Evolutionary conservation across 1,139 yeast species (phyloP).

Genomic region (Hanseniaspora gamundiae): DNA sequence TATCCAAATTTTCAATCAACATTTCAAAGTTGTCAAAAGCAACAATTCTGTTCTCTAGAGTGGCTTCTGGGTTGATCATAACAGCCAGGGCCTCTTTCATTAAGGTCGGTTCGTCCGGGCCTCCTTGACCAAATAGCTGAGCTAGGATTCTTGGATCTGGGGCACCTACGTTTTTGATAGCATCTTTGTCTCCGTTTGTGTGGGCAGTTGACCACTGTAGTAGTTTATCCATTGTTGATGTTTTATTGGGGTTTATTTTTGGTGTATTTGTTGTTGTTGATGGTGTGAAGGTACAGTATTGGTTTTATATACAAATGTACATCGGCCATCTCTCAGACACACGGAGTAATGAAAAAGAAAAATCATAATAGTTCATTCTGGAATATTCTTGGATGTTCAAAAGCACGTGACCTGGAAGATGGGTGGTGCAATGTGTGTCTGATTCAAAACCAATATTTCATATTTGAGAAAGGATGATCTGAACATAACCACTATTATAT

Average conservation of each 20-base stretch:
- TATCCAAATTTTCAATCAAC: slow-evolving; percentile 87
- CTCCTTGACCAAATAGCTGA: slow-evolving; percentile 60
- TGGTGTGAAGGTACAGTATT: too few relatives aligned
- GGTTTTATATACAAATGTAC: too few relatives aligned
- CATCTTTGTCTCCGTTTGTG: slow-evolving; percentile 55
- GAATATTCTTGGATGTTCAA: too few relatives aligned
- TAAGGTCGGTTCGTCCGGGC: slow-evolving; percentile 72
- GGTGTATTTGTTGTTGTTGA: not conserved
- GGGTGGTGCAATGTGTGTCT: too few relatives aligned
- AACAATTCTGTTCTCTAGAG: slow-evolving; percentile 48
- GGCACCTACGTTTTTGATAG: slow-evolving; percentile 44
- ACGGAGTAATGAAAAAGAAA: too few relatives aligned
- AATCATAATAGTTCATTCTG: too few relatives aligned
- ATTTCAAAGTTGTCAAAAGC: slow-evolving; percentile 91
- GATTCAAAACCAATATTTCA: too few relatives aligned
- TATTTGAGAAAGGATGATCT: too few relatives aligned
- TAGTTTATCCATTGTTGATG: slow-evolving; percentile 60
- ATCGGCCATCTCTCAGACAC: too few relatives aligned
- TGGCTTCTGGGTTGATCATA: slow-evolving; percentile 49
- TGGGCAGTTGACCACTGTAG: slow-evolving; percentile 86
- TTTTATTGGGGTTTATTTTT: not conserved
- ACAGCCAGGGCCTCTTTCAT: slow-evolving; percentile 68
- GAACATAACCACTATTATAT: too few relatives aligned
- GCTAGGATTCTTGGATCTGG: slow-evolving; percentile 67
- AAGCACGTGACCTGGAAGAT: too few relatives aligned